These are phyloP conservation scores for Filosporella fistucella DNA, from an alignment of 495 filamentous ascomycete species.

Conservation along the genomic window DNA sequence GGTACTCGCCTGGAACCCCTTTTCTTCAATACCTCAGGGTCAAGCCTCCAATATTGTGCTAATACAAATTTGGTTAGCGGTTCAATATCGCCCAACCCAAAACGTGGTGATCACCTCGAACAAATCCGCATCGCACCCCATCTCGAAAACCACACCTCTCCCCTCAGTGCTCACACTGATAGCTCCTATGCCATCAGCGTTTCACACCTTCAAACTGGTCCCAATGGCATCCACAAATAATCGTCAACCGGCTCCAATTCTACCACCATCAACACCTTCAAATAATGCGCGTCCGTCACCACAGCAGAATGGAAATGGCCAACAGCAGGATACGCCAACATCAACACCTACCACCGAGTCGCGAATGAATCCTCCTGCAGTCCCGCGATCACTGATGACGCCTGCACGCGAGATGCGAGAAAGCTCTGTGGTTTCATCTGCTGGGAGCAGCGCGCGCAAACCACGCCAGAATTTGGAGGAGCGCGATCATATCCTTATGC, in stretches of 20 bases:
- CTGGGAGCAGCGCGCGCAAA: slow-evolving; percentile 20
- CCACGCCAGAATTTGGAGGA: slow-evolving; percentile 24
- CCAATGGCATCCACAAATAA: slow-evolving; percentile 20
- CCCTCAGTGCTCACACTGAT: too few relatives aligned
- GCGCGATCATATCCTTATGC: slow-evolving; percentile 24
- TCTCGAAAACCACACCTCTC: too few relatives aligned
- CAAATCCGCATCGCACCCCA: too few relatives aligned
- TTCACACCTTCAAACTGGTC: slow-evolving; percentile 24
- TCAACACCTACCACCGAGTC: slow-evolving; percentile 19
- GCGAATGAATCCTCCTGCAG: slow-evolving; percentile 24
- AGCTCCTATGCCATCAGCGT: slow-evolving; percentile 21
- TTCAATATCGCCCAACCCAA: too few relatives aligned
- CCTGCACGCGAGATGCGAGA: slow-evolving; percentile 24
- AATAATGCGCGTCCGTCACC: slow-evolving; percentile 3
- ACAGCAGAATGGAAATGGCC: slow-evolving; percentile 9
- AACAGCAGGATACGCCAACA: slow-evolving; percentile 11
- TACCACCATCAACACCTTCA: slow-evolving; percentile 20
- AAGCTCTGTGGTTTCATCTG: slow-evolving; percentile 16
- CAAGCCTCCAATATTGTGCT: too few relatives aligned
- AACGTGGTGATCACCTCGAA: too few relatives aligned
- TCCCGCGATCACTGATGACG: slow-evolving; percentile 21
- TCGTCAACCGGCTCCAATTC: slow-evolving; percentile 18
- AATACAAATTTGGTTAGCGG: too few relatives aligned
- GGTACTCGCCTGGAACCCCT: too few relatives aligned
- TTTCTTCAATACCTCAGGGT: too few relatives aligned